A percentile compares a stretch with the other conserved stretches of the same genome.
Conservation (phyloP, 495 filamentous ascomycete genomes). For the Tuber calosporum region DNA sequence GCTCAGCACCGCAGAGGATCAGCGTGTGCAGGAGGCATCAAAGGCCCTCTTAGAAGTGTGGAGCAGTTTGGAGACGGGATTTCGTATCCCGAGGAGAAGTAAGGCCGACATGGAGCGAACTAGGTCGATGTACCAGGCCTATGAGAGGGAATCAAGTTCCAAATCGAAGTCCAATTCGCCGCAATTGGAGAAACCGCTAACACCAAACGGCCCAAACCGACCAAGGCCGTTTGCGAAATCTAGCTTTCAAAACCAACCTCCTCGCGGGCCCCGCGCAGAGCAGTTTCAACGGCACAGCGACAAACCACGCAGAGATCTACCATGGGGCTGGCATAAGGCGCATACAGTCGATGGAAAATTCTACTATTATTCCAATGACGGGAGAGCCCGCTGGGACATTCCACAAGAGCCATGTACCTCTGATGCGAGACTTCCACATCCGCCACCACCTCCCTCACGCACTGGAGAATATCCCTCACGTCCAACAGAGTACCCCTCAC, state of each 20-base stretch:
- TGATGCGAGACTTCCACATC: conserved; percentile 25
- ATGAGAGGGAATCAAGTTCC: conserved; percentile 32
- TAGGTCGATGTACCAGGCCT: conserved; percentile 20
- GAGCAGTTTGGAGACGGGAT: conserved; percentile 84
- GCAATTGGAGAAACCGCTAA: conserved; percentile 23
- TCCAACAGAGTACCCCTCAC: neutral
- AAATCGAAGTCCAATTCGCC: conserved; percentile 34
- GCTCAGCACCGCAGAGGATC: conserved; percentile 59
- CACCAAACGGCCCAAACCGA: conserved; percentile 26
- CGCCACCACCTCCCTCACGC: conserved; percentile 31
- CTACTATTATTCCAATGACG: conserved; percentile 39
- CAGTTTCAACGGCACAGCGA: conserved; percentile 25
- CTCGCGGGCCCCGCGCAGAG: conserved; percentile 36
- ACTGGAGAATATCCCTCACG: conserved; percentile 23
- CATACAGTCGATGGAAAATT: conserved; percentile 17
- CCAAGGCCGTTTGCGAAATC: conserved; percentile 19
- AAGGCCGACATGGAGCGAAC: conserved; percentile 34
- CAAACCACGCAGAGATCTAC: conserved; percentile 25
- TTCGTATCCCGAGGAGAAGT: conserved; percentile 75
- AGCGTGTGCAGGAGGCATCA: conserved; percentile 61
- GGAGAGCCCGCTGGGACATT: conserved; percentile 34
- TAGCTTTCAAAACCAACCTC: conserved; percentile 35
- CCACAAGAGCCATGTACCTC: conserved; percentile 34
- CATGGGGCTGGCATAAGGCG: conserved; percentile 41
- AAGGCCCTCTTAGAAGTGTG: conserved; percentile 69